phyloP scores from a whole-genome alignment of 2,329 filamentous ascomycete species.

The Fusarium sulawesiense region DNA sequence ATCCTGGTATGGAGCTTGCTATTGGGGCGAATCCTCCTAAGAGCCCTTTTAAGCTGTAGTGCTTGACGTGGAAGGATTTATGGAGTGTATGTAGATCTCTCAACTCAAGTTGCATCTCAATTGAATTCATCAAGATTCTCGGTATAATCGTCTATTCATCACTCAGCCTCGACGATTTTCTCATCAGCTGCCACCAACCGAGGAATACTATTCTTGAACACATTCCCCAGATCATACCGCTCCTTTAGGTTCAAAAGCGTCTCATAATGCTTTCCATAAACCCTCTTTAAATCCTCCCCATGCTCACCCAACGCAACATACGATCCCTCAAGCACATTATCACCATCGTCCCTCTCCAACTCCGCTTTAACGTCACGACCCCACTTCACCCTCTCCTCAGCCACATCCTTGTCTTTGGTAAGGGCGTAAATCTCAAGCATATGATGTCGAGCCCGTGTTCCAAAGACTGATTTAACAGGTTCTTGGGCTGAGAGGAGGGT shows the following conservation, averaged over 20 bases:
- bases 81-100: background rate
- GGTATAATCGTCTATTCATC: background rate
- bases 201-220: conserved; percentile 10
- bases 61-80: too few species aligned
- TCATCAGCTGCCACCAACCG: background rate
- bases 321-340: conserved; percentile 1
- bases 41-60: conserved; percentile 10
- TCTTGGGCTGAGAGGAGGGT: background rate
- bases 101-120: background rate
- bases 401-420: rapidly evolving
- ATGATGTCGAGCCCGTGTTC: background rate
- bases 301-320: conserved; percentile 2
- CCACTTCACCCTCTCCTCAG: background rate
- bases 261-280: conserved; percentile 6
- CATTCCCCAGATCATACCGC: background rate
- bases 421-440: conserved; percentile 21
- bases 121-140: too few species aligned
- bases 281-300: conserved; percentile 2
- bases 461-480: background rate
- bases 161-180: background rate
- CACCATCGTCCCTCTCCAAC: background rate
- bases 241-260: background rate
- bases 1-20: conserved; percentile 57
- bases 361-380: background rate
- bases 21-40: conserved; percentile 43